Evolutionary conservation across 2,329 filamentous ascomycete species (phyloP).

Genomic region (Venturia aucupariae): DNA sequence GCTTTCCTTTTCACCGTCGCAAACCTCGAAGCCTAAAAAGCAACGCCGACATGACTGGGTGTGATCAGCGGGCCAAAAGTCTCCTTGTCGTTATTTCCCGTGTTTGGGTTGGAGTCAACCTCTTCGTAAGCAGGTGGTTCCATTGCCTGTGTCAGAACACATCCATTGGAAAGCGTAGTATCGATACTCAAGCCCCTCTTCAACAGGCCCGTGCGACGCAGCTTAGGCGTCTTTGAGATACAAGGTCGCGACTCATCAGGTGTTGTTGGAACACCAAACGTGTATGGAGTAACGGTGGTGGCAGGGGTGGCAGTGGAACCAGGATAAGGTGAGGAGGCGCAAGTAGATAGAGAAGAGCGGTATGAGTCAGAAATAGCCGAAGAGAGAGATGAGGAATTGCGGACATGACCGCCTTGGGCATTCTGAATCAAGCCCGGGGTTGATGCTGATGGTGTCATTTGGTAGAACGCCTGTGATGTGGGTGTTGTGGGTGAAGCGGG

Average conservation of each 20-base stretch:
- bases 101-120: slow-evolving; percentile 6
- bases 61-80: not conserved
- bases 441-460: not conserved
- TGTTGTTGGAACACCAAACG: not conserved
- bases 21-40: not conserved
- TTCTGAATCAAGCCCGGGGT: not conserved
- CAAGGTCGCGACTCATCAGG: slow-evolving; percentile 4
- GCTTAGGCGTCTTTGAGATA: slow-evolving; percentile 9
- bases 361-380: not conserved
- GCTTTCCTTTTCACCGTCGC: not conserved
- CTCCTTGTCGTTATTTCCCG: not conserved
- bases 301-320: not conserved
- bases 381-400: slow-evolving; percentile 2
- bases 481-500: not conserved
- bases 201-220: not conserved
- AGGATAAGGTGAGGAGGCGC: not conserved
- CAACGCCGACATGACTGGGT: not conserved
- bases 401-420: not conserved
- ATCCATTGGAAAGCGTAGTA: slow-evolving; percentile 13
- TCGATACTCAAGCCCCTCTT: slow-evolving; percentile 13
- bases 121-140: slow-evolving; percentile 11
- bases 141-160: not conserved
- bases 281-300: slow-evolving; percentile 2
- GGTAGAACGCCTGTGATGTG: slow-evolving; percentile 9
- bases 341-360: not conserved